phyloP scores from a whole-genome alignment of 83 land plant genomes.

The Isoetes engelmannii region DNA sequence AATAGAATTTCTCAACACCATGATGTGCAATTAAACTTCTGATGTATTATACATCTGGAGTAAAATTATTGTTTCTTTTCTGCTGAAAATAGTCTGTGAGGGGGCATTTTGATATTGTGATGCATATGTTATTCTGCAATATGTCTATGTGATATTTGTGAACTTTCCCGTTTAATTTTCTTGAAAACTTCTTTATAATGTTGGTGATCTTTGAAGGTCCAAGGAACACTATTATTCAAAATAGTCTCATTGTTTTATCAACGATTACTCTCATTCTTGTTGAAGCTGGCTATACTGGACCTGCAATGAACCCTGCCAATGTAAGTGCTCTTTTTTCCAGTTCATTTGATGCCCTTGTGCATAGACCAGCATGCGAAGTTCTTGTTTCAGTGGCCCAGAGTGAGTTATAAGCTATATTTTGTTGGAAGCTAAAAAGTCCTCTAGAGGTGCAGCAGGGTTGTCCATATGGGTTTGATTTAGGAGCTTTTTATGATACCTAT shows the following conservation, averaged over 20 bases:
- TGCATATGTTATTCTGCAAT: no score
- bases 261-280: constrained; percentile 60
- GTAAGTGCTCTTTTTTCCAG: constrained; percentile 39
- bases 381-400: no score
- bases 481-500: background rate
- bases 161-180: no score
- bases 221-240: constrained; percentile 50
- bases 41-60: no score
- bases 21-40: no score
- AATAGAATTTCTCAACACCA: no score
- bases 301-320: constrained; percentile 92
- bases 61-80: no score
- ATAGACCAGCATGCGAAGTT: no score
- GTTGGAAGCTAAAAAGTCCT: background rate
- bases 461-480: background rate
- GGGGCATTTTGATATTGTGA: no score
- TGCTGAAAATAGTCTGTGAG: no score
- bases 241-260: constrained; percentile 69
- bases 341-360: background rate
- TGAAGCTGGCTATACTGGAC: constrained; percentile 84
- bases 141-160: no score
- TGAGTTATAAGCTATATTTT: no score
- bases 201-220: constrained; percentile 44
- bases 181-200: constrained; percentile 28
- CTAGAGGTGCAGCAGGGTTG: background rate